These are phyloP conservation scores for Linnemannia exigua DNA, from an alignment of 192 early-diverging fungal genomes.

Conservation along the genomic window DNA sequence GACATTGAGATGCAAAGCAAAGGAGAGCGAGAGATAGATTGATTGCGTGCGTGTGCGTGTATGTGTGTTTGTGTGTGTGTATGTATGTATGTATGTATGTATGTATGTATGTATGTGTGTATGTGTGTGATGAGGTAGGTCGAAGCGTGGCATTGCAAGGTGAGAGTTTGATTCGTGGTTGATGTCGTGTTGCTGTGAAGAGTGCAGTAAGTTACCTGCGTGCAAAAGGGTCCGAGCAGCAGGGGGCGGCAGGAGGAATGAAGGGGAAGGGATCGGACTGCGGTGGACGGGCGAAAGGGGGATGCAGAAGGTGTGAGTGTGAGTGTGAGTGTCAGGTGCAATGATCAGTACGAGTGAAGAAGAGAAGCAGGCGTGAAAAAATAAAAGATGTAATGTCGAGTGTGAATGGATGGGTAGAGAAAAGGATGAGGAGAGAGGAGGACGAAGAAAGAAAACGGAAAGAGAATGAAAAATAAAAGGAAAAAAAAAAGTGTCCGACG, in stretches of 20 bases:
- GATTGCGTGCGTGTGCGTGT: background rate
- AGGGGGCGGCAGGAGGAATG: background rate
- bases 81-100: background rate
- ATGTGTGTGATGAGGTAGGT: background rate
- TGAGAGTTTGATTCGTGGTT: no score
- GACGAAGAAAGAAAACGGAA: background rate
- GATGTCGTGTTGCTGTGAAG: background rate
- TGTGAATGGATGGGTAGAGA: background rate
- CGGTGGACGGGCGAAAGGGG: background rate
- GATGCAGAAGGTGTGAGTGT: no score
- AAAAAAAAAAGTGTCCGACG: conserved; percentile 4
- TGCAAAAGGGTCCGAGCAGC: background rate
- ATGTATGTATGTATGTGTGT: background rate
- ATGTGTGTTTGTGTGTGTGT: background rate
- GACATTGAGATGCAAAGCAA: background rate
- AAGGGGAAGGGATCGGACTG: background rate
- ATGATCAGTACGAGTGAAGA: background rate
- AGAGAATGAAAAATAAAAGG: background rate
- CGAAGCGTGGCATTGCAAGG: background rate
- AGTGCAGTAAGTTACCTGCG: background rate
- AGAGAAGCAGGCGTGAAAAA: background rate
- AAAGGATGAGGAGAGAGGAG: background rate
- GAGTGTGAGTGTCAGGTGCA: background rate
- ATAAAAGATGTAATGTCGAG: background rate
- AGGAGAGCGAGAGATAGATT: no score